phyloP scores from a whole-genome alignment of 805 yeast species.

The Lachancea lanzarotensis region DNA sequence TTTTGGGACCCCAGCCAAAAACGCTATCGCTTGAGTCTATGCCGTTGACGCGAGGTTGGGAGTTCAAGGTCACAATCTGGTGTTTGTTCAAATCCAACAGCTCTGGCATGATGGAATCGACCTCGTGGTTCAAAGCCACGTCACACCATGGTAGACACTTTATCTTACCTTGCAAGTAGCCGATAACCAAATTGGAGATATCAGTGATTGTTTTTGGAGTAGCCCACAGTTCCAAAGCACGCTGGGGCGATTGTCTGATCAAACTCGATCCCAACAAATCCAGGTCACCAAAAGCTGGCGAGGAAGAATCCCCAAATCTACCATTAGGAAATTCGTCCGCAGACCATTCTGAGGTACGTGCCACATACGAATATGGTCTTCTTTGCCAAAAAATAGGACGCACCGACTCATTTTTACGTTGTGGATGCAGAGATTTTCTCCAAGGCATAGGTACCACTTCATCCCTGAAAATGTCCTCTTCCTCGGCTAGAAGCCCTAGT shows the following conservation, averaged over 20 bases:
- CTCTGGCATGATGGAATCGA: conserved; percentile 51
- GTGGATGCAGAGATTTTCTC: conserved; percentile 83
- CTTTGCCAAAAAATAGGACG: conserved; percentile 96
- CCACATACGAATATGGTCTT: conserved; percentile 81
- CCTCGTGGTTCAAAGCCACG: conserved; percentile 76
- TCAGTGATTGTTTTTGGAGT: conserved; percentile 57
- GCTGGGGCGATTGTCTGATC: conserved; percentile 74
- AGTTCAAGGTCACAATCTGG: conserved; percentile 78
- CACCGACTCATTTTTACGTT: conserved; percentile 70
- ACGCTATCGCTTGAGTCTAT: conserved; percentile 59
- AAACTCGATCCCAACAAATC: conserved; percentile 75
- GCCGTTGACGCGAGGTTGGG: conserved; percentile 91
- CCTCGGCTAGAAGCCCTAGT: conserved; percentile 46
- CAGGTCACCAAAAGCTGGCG: conserved; percentile 93
- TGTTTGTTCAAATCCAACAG: conserved; percentile 57
- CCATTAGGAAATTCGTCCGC: conserved; percentile 97
- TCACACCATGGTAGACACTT: conserved; percentile 91
- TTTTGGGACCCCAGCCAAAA: conserved; percentile 93
- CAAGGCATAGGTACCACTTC: conserved; percentile 53
- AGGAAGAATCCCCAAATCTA: conserved; percentile 96
- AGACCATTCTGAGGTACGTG: conserved; percentile 77
- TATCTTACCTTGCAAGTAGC: conserved; percentile 66
- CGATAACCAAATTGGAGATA: conserved; percentile 53
- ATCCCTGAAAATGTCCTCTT: conserved; percentile 33
- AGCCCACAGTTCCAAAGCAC: conserved; percentile 86